These are phyloP conservation scores for Thraustochytrium sp. DNA, from an alignment of 352 stramenopile genomes.

Conservation along the genomic window DNA sequence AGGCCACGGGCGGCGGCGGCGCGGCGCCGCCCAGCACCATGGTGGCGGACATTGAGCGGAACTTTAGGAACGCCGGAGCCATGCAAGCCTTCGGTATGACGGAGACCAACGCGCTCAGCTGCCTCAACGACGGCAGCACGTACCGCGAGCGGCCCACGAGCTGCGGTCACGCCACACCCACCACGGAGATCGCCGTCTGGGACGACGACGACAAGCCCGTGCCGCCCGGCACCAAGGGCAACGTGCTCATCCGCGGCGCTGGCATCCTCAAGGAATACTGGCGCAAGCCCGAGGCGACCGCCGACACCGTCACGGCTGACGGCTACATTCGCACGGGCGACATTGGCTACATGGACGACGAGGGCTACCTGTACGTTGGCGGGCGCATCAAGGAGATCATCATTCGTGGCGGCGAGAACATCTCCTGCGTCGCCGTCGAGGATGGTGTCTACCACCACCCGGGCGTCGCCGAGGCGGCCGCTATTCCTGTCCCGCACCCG, in stretches of 20 bases:
- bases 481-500: constrained; percentile 18
- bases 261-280: constrained; percentile 44
- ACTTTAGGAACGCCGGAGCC: background rate
- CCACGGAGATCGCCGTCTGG: background rate
- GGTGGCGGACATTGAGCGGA: background rate
- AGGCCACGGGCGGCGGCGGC: background rate
- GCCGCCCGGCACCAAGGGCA: background rate
- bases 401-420: too few species aligned
- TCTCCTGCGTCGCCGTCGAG: too few species aligned
- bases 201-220: background rate
- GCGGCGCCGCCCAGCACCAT: background rate
- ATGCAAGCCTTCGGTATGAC: background rate
- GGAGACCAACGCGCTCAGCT: background rate
- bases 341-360: background rate
- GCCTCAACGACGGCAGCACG: background rate
- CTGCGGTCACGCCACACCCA: background rate
- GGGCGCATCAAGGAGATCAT: constrained; percentile 43
- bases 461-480: background rate
- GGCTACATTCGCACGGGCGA: constrained; percentile 45
- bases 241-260: background rate
- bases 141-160: background rate
- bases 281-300: too few species aligned
- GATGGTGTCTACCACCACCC: background rate
- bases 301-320: constrained; percentile 19
- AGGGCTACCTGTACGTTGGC: constrained; percentile 34